Evolutionary conservation across 345 rosid genomes (phyloP).

Genomic region (Aurinia saxatilis): DNA sequence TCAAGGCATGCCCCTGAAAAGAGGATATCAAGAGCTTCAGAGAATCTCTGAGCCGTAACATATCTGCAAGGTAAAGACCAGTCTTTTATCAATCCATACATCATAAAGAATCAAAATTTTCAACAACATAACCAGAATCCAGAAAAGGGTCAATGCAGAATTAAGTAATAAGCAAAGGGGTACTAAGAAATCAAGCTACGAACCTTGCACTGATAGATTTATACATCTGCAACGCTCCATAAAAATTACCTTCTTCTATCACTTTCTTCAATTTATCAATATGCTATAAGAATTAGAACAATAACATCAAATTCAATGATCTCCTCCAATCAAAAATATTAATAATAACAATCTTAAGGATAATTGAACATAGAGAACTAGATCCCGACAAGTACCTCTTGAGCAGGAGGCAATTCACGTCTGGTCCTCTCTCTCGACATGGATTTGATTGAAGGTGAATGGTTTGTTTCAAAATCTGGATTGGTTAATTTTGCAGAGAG

Average conservation of each 20-base stretch:
- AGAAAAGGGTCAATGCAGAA: neutral
- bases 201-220: slow-evolving; percentile 88
- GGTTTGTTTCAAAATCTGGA: neutral
- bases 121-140: neutral
- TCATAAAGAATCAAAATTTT: neutral
- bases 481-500: neutral
- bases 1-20: slow-evolving; percentile 85
- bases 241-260: slow-evolving; percentile 67
- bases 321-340: neutral
- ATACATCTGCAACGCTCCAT: slow-evolving; percentile 99
- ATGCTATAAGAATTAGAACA: slow-evolving; percentile 37
- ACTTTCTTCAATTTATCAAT: slow-evolving; percentile 71
- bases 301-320: slow-evolving; percentile 5
- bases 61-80: slow-evolving; percentile 39
- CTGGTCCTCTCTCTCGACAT: slow-evolving; percentile 37
- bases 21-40: slow-evolving; percentile 80
- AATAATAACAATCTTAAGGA: neutral
- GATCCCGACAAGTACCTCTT: slow-evolving; percentile 44
- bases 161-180: neutral
- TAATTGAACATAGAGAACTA: neutral
- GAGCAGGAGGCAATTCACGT: slow-evolving; percentile 68
- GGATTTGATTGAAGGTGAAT: neutral
- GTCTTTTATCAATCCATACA: slow-evolving; percentile 9
- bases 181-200: neutral
- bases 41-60: slow-evolving; percentile 56